Evolutionary conservation across 164 flowering plant species (phyloP).

Genomic region (Magnolia kwangsiensis): DNA sequence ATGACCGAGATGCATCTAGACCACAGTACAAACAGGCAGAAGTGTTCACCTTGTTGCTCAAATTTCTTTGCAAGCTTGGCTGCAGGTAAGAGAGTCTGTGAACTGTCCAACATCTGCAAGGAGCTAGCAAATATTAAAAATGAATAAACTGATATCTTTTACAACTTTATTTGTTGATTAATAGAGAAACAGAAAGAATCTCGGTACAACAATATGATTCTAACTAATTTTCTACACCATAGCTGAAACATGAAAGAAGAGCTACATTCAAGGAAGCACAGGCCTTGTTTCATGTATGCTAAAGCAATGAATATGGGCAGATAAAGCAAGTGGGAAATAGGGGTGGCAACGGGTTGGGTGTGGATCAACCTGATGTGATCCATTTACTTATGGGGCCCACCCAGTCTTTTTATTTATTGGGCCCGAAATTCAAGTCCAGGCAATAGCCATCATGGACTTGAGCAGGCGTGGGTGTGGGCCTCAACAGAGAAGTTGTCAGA

Average conservation of each 20-base stretch:
- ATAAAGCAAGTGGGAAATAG: too few species aligned
- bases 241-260: not conserved
- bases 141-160: not conserved
- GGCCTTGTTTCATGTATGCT: not conserved
- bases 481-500: too few species aligned
- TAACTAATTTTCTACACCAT: not conserved
- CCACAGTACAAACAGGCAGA: not conserved
- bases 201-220: not conserved
- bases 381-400: too few species aligned
- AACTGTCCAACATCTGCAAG: constrained; percentile 77
- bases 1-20: not conserved
- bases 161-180: not conserved
- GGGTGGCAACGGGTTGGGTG: too few species aligned
- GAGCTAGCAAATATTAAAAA: constrained; percentile 5
- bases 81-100: constrained; percentile 72
- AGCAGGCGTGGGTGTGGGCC: too few species aligned
- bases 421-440: too few species aligned
- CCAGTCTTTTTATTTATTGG: too few species aligned
- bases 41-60: constrained; percentile 67
- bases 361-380: too few species aligned
- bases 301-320: not conserved
- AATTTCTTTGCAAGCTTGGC: constrained; percentile 74
- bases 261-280: not conserved
- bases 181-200: not conserved
- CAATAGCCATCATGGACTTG: too few species aligned